Evolutionary conservation across 306 rosid genomes (phyloP), one percentile per base, ranked within the genome.

Genomic region (peach (Prunus persica)): DNA sequence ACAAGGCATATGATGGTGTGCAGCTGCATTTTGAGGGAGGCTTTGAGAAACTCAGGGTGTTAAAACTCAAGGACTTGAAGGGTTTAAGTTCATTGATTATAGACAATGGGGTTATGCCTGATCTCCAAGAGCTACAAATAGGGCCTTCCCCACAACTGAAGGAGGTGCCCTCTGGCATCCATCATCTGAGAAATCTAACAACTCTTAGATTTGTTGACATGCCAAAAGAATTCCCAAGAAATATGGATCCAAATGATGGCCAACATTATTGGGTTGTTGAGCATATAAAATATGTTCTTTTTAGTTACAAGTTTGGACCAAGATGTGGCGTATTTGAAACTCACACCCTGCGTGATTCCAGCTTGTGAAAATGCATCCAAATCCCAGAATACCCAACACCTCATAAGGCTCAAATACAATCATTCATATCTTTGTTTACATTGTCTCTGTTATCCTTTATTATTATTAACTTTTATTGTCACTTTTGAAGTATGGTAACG

Each of bases 11-110:
- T 69, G 46, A 50, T 4, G 63, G 47, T 5, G 74, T 28, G 30
- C 74, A 70, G 28, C 45, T 69, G 58, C 62, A 69, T 27, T 51
- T 69, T 69, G 74, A 51, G 47, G 28, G 47, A 70, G 74, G 63
- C 38, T 70, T 51, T 70, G 16, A 27, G 28, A n/a, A 70, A 28
- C 47, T 52, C 0, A 70, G 20, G 63, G 0, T 2, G 60, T 24
- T 49, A 1, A 8, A 4, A 27, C 74, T 69, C 45, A 69, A 2
- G 60, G 1, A 27, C 0, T 27, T 50, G 61, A 3, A 2, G 8
- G 24, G 43, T 3, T 58, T 69, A 9, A 69, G 27, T 18, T 49
- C 45, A 16, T 15, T 65, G n/a, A 66, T 20, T 12, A 66, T 43
- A 2, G 69, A 65, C 30, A 18, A 69, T 4, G 61, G 61, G 27